Evolutionary conservation across 805 yeast species (phyloP).

Genomic region (Wickerhamomyces pijperi): DNA sequence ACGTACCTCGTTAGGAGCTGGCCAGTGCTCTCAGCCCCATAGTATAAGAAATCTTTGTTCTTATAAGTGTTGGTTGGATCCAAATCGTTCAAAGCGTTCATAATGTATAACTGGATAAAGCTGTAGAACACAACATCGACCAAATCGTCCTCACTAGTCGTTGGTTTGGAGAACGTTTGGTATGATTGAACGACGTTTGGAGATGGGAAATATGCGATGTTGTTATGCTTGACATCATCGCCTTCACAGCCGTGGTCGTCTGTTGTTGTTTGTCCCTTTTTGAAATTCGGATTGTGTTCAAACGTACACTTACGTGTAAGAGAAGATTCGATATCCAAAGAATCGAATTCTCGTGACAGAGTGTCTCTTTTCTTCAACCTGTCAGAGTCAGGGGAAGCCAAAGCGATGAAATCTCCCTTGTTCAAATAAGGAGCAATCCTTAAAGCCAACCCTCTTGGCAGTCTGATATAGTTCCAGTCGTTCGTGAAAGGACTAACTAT

Average conservation of each 20-base stretch:
- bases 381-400: slow-evolving; percentile 11
- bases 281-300: slow-evolving; percentile 14
- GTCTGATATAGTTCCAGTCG: slow-evolving; percentile 56
- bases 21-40: slow-evolving; percentile 33
- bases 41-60: slow-evolving; percentile 24
- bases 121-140: slow-evolving; percentile 74
- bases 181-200: slow-evolving; percentile 71
- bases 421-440: slow-evolving; percentile 47
- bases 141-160: slow-evolving; percentile 10
- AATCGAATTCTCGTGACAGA: not conserved
- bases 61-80: slow-evolving; percentile 20
- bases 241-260: slow-evolving; percentile 86
- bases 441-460: slow-evolving; percentile 50
- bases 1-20: slow-evolving; percentile 21
- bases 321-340: not conserved
- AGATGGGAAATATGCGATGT: slow-evolving; percentile 44
- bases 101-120: slow-evolving; percentile 48
- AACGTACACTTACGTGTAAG: slow-evolving; percentile 6
- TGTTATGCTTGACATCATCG: slow-evolving; percentile 67
- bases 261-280: slow-evolving; percentile 67
- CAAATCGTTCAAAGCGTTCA: slow-evolving; percentile 30
- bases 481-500: slow-evolving; percentile 81
- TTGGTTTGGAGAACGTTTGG: slow-evolving; percentile 5
- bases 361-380: not conserved
- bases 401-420: slow-evolving; percentile 33